Base-by-base conservation (phyloP, 2,329 filamentous ascomycete species). In the Aspergillus jensenii region DNA sequence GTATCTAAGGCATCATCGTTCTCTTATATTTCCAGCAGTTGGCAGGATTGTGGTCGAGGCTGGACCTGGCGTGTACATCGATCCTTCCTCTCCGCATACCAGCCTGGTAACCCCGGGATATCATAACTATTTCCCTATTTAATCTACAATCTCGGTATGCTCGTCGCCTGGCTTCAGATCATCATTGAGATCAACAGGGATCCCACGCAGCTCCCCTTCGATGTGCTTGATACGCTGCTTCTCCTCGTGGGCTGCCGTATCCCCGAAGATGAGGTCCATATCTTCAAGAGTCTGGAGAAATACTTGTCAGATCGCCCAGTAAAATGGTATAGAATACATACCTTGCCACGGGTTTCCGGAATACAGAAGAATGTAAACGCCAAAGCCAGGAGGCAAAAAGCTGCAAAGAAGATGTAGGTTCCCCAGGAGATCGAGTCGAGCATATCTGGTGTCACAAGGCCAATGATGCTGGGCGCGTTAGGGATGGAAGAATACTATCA, bases 231-330 rank as follows among this genome's bases (percentile, higher is more conserved):
- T 74, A 27, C 73, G 69, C 54, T 71, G 62, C 60, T 75, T 72
- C 55, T 76, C 74, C 59, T 76, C 69, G 27, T 76, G 67, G 1
- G 71, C 72, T 15, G 65, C 67, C 1, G 68, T 75, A 49, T 78
- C 76, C 3, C 73, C 73, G 55, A 78, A 78, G 35, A 77, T 75
- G 39, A 74, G 74, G 45, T 85, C 82, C 77, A 86, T 83, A 59
- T 85, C 78, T 67, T 86, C 83, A 12, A 86, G 76, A 5, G 78
- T 84, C 63, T 74, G 39, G 12, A 27, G 12, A 4, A 35, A 51
- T 41, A 0, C 27, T 3, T 1, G 11, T 52, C 37, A 23, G 15
- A 11, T 15, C 27, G 37, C 9, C 60, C 47, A 59, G 52, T 25
- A 49, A 12, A 14, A 23, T 9, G 12, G 21, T 33, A 25, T 19